Conservation (phyloP, 495 filamentous ascomycete genomes). For the Bacidia rubella region DNA sequence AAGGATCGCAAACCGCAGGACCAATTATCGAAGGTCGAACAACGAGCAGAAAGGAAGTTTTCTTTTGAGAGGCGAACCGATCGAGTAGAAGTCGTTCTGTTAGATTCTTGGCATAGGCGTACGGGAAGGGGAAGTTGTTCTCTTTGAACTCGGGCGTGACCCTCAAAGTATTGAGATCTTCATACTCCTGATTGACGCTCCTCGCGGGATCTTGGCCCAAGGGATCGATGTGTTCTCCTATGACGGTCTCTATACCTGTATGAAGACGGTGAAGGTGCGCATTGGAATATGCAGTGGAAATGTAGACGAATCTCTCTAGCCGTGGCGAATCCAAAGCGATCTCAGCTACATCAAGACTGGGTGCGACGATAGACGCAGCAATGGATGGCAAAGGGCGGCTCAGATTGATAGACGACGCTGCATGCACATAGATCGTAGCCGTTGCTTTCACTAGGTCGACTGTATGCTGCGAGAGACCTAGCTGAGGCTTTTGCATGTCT, state of each 20-base stretch:
- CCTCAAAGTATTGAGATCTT: conserved; percentile 4
- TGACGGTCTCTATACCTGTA: background rate
- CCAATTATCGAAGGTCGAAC: conserved; percentile 31
- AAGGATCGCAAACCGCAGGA: conserved; percentile 27
- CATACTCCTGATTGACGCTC: conserved; percentile 2
- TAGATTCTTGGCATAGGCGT: conserved; percentile 29
- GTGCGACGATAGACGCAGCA: conserved; percentile 4
- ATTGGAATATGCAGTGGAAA: conserved; percentile 18
- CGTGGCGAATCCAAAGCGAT: background rate
- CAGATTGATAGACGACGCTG: conserved; percentile 19
- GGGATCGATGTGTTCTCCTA: conserved; percentile 4
- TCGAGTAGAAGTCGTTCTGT: conserved; percentile 26
- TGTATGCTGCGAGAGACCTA: background rate
- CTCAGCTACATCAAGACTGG: background rate
- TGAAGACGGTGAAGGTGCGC: conserved; percentile 10
- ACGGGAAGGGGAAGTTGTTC: conserved; percentile 25
- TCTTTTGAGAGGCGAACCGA: conserved; percentile 5
- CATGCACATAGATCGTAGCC: conserved; percentile 18
- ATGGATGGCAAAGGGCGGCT: background rate
- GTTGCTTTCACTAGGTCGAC: background rate
- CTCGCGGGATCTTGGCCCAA: conserved; percentile 1
- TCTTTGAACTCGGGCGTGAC: background rate
- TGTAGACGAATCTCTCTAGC: conserved; percentile 16
- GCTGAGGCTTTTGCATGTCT: background rate
- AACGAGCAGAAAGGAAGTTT: conserved; percentile 22